Evolutionary conservation across 352 stramenopile species (phyloP).

Genomic region (Lagenidium sp.): DNA sequence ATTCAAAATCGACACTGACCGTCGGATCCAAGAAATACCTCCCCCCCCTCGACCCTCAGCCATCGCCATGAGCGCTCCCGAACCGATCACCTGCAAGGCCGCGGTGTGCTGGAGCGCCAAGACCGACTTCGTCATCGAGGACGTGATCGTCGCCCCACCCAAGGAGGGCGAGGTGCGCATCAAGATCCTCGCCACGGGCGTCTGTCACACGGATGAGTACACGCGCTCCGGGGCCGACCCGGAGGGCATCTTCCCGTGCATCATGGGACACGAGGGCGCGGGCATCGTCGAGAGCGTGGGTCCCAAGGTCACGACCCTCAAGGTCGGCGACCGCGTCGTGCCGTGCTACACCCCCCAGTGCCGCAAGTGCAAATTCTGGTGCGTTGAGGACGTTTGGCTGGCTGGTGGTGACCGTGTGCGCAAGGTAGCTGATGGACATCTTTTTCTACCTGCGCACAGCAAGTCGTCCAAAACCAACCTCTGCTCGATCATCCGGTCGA

Average conservation of each 20-base stretch:
- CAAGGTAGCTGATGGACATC: not conserved
- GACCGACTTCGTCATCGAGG: slow-evolving; percentile 73
- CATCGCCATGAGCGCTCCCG: slow-evolving; percentile 35
- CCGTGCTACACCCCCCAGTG: slow-evolving; percentile 94
- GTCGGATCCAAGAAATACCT: no score
- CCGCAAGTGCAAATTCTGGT: slow-evolving; percentile 86
- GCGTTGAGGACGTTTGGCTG: slow-evolving; percentile 1
- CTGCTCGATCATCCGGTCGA: slow-evolving; percentile 76
- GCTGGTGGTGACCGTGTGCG: not conserved
- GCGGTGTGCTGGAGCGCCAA: slow-evolving; percentile 85
- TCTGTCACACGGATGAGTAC: slow-evolving; percentile 87
- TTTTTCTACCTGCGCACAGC: slow-evolving; percentile 12
- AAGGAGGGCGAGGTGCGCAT: slow-evolving; percentile 70
- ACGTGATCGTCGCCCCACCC: slow-evolving; percentile 65
- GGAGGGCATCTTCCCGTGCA: slow-evolving; percentile 79
- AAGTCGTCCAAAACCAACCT: slow-evolving; percentile 84
- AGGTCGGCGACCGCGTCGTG: slow-evolving; percentile 90
- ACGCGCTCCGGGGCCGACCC: slow-evolving; percentile 70
- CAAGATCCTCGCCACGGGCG: slow-evolving; percentile 75
- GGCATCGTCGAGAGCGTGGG: slow-evolving; percentile 81
- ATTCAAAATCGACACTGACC: slow-evolving; percentile 1
- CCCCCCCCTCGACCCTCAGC: not conserved
- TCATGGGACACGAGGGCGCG: slow-evolving; percentile 83
- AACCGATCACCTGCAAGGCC: slow-evolving; percentile 86
- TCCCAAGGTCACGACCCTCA: slow-evolving; percentile 60